Percentiles rank a stretch among this genome's conserved stretches.
Conservation (phyloP, 2,329 filamentous ascomycete species). For the Botrytis byssoidea region DNA sequence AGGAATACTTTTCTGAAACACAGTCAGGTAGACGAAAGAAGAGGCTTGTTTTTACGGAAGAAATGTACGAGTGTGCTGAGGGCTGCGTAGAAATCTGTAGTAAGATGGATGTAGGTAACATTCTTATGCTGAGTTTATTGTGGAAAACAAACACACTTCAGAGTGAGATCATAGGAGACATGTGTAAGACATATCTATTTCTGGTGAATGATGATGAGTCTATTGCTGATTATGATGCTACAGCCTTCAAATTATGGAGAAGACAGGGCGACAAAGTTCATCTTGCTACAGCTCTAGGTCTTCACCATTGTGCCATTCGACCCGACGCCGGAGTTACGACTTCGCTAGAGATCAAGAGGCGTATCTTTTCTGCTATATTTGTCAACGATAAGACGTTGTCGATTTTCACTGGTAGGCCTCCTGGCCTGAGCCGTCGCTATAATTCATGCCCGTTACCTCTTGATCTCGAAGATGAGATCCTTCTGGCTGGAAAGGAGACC, state of each 20-base stretch:
- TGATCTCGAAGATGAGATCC: slow-evolving; percentile 52
- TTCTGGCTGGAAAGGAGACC: slow-evolving; percentile 44
- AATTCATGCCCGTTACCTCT: slow-evolving; percentile 53
- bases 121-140: slow-evolving; percentile 26
- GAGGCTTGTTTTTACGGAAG: slow-evolving; percentile 31
- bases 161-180: slow-evolving; percentile 44
- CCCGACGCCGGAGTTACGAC: not conserved
- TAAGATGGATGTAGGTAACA: slow-evolving; percentile 29
- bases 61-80: slow-evolving; percentile 38
- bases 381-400: not conserved
- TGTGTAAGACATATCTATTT: not conserved
- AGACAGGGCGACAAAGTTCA: slow-evolving; percentile 42
- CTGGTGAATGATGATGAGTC: not conserved
- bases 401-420: not conserved
- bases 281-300: slow-evolving; percentile 20
- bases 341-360: not conserved
- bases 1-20: slow-evolving; percentile 32
- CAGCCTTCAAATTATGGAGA: slow-evolving; percentile 41
- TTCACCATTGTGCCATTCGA: not conserved
- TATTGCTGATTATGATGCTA: not conserved
- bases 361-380: not conserved
- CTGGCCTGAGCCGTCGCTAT: slow-evolving; percentile 40
- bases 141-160: slow-evolving; percentile 40
- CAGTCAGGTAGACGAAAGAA: slow-evolving; percentile 30
- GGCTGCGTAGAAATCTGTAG: slow-evolving; percentile 41